These are phyloP conservation scores for Salinomyces thailandicus DNA, from an alignment of 2,329 filamentous ascomycete species.

Conservation along the genomic window DNA sequence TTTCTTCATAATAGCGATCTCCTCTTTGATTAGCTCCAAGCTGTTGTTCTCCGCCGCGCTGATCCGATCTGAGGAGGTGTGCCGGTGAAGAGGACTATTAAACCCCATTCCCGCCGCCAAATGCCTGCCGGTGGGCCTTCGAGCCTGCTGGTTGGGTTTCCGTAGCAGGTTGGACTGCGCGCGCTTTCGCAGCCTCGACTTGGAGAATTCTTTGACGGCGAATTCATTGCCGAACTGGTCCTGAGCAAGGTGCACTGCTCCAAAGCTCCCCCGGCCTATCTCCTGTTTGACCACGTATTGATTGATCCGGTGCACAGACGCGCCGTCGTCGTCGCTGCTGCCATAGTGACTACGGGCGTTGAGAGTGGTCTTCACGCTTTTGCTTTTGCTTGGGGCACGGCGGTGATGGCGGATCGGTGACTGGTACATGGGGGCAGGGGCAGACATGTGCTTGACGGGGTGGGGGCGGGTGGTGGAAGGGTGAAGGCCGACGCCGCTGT, in stretches of 20 bases:
- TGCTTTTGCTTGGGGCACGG: constrained; percentile 49
- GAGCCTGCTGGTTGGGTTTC: constrained; percentile 44
- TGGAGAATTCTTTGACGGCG: constrained; percentile 96
- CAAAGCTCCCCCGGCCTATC: constrained; percentile 93
- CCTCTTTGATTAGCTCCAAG: constrained; percentile 80
- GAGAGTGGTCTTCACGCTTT: constrained; percentile 73
- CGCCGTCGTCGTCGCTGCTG: constrained; percentile 73
- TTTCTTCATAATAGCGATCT: constrained; percentile 99
- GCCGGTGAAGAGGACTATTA: constrained; percentile 54
- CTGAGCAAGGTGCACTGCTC: constrained; percentile 77
- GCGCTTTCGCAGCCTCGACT: constrained; percentile 76
- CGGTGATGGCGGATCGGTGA: constrained; percentile 57
- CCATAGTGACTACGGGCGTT: constrained; percentile 80
- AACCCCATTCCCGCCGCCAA: constrained; percentile 44
- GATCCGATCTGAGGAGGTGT: constrained; percentile 39
- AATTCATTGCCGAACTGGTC: constrained; percentile 91
- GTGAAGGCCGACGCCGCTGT: constrained; percentile 20
- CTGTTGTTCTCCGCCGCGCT: constrained; percentile 52
- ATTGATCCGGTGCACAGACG: constrained; percentile 76
- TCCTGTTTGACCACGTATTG: constrained; percentile 91
- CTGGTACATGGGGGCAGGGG: constrained; percentile 45
- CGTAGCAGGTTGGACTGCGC: constrained; percentile 81
- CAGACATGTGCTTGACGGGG: constrained; percentile 42
- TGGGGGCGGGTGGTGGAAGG: constrained; percentile 18
- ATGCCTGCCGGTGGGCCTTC: constrained; percentile 37